A percentile compares a stretch with the other conserved stretches of the same genome.
Evolutionary conservation across 2,329 filamentous ascomycete genomes (phyloP).

Genomic region (Ceratocystis variospora): DNA sequence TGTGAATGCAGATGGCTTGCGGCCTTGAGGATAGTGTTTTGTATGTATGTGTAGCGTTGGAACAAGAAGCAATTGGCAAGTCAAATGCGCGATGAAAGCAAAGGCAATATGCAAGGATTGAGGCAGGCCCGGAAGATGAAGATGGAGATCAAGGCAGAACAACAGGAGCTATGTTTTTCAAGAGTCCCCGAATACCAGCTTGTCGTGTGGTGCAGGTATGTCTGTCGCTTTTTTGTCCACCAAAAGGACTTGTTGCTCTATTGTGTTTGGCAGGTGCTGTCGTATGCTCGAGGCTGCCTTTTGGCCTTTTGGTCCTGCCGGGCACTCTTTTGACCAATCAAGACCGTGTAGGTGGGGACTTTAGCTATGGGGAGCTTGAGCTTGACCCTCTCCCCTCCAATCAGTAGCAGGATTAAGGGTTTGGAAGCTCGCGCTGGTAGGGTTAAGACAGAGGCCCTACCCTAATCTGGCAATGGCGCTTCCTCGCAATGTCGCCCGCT

Average conservation of each 20-base stretch:
- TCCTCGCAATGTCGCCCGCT: background rate
- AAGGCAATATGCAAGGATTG: background rate
- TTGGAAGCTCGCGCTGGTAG: background rate
- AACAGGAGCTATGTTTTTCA: too few relatives aligned
- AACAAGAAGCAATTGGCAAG: too few relatives aligned
- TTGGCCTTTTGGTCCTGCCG: conserved; percentile 18
- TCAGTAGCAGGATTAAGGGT: background rate
- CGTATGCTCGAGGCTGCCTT: conserved; percentile 24
- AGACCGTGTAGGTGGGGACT: conserved; percentile 6
- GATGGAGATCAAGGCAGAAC: background rate
- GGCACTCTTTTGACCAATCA: conserved; percentile 18
- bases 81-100: background rate
- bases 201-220: background rate
- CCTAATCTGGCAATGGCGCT: background rate
- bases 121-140: background rate
- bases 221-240: background rate
- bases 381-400: background rate
- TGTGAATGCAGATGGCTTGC: conserved; percentile 20
- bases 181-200: too few relatives aligned
- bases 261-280: conserved; percentile 21
- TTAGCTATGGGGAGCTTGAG: conserved; percentile 8
- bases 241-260: background rate
- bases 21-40: background rate
- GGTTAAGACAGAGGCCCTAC: background rate
- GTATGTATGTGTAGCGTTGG: too few relatives aligned